Percentiles rank a stretch among this genome's conserved stretches.
These are phyloP conservation scores for Myochromella boudieri DNA, from an alignment of 768 basidiomycete genomes.

Conservation along the genomic window DNA sequence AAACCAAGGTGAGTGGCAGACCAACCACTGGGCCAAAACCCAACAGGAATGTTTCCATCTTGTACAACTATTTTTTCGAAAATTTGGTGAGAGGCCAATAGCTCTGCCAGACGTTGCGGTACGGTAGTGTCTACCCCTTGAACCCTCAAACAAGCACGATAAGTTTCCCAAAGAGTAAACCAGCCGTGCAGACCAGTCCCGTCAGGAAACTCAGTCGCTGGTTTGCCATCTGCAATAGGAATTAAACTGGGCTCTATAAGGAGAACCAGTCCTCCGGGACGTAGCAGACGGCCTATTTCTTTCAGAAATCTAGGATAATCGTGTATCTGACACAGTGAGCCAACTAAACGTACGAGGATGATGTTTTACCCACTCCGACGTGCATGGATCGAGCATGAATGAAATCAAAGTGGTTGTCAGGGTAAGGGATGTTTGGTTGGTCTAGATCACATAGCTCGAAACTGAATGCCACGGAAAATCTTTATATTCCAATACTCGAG, in stretches of 20 bases:
- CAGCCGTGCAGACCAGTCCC: conserved; percentile 50
- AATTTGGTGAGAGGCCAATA: conserved; percentile 46
- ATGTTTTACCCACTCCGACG: conserved; percentile 51
- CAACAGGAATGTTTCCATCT: conserved; percentile 65
- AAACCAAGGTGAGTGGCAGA: conserved; percentile 4
- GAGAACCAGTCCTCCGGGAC: conserved; percentile 69
- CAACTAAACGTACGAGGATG: neutral
- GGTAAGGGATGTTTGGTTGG: conserved; percentile 59
- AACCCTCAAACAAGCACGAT: conserved; percentile 50
- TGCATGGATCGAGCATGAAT: conserved; percentile 72
- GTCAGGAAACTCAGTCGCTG: conserved; percentile 26
- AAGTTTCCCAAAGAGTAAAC: conserved; percentile 64
- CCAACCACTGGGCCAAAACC: conserved; percentile 66
- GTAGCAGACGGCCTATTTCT: conserved; percentile 65
- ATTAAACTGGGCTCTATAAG: conserved; percentile 61
- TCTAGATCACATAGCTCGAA: conserved; percentile 75
- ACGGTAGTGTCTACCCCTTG: conserved; percentile 58
- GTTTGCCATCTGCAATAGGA: conserved; percentile 48
- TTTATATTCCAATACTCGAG: conserved; percentile 8
- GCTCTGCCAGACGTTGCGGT: conserved; percentile 50
- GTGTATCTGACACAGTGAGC: conserved; percentile 43
- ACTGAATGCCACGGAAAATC: conserved; percentile 30
- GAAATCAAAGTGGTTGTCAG: conserved; percentile 61
- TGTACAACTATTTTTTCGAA: conserved; percentile 57
- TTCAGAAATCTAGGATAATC: conserved; percentile 60